Percentiles rank a stretch among this genome's conserved stretches.
Evolutionary conservation across 2,329 filamentous ascomycete genomes (phyloP).

Genomic region (Zelopaecilomyces penicillatus): DNA sequence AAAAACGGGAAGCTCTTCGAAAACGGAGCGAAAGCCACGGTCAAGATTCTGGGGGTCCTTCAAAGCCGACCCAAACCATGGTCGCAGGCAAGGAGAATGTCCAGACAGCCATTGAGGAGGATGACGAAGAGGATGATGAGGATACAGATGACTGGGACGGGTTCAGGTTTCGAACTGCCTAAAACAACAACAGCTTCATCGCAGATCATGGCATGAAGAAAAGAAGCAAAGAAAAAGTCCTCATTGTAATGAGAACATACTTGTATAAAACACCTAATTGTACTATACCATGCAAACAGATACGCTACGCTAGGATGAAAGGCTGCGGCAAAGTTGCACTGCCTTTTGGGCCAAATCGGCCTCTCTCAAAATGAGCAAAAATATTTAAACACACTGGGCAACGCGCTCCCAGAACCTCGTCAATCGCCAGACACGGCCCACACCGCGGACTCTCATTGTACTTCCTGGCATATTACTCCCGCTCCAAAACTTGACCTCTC

Average conservation of each 20-base stretch:
- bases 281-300: background rate
- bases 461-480: slow-evolving; percentile 37
- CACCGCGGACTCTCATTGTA: slow-evolving; percentile 42
- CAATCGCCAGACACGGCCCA: slow-evolving; percentile 52
- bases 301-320: too few species aligned
- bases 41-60: slow-evolving; percentile 17
- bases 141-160: slow-evolving; percentile 49
- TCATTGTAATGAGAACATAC: background rate
- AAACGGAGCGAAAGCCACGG: slow-evolving; percentile 23
- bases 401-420: slow-evolving; percentile 60
- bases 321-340: too few species aligned
- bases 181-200: background rate
- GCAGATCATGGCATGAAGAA: background rate
- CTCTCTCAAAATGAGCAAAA: too few species aligned
- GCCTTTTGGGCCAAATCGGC: too few species aligned
- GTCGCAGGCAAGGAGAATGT: slow-evolving; percentile 21
- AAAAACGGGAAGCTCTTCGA: slow-evolving; percentile 57
- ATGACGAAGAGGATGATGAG: slow-evolving; percentile 43
- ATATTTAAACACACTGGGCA: too few species aligned
- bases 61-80: slow-evolving; percentile 1
- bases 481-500: slow-evolving; percentile 42
- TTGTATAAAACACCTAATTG: background rate
- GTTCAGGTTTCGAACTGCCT: slow-evolving; percentile 38
- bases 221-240: background rate
- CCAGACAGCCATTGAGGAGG: slow-evolving; percentile 23